These are phyloP conservation scores for Penicillium sp. DNA, from an alignment of 2,329 filamentous ascomycete genomes.

Conservation along the genomic window DNA sequence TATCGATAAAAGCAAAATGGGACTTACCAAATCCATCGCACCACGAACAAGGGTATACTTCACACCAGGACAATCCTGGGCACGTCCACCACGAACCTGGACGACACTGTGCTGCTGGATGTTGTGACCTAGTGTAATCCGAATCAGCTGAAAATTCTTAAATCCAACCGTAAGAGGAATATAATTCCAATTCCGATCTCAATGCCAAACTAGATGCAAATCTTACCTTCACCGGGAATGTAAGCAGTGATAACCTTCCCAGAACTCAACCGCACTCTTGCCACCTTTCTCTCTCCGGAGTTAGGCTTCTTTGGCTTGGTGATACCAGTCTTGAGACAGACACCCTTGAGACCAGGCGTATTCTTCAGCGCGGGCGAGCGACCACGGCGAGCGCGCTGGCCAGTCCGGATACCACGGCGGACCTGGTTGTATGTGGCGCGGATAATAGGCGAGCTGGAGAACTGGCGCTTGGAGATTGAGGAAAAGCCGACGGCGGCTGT, in stretches of 20 bases:
- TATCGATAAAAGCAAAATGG: neutral
- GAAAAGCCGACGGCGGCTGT: conserved; percentile 22
- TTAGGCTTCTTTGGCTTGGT: conserved; percentile 98
- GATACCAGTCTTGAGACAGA: conserved; percentile 90
- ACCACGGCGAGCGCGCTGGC: conserved; percentile 78
- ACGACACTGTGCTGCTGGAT: conserved; percentile 99
- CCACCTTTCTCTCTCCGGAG: conserved; percentile 93
- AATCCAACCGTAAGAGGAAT: neutral
- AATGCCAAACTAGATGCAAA: neutral
- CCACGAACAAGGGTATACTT: conserved; percentile 91
- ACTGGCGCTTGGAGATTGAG: conserved; percentile 42
- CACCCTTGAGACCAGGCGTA: conserved; percentile 85
- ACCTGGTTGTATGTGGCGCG: conserved; percentile 72
- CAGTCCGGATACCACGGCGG: conserved; percentile 71
- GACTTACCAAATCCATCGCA: conserved; percentile 83
- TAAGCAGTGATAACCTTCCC: conserved; percentile 88
- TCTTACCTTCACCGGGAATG: conserved; percentile 81
- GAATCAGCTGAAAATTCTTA: conserved; percentile 3
- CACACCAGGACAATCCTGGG: conserved; percentile 98
- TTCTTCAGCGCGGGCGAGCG: conserved; percentile 79
- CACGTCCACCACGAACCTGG: conserved; percentile 85
- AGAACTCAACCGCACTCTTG: conserved; percentile 82
- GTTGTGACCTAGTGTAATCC: conserved; percentile 67
- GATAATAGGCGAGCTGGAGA: conserved; percentile 58
- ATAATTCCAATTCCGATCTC: neutral